These are phyloP conservation scores for Boechera divaricarpa DNA, from an alignment of 345 rosid species.

Conservation along the genomic window DNA sequence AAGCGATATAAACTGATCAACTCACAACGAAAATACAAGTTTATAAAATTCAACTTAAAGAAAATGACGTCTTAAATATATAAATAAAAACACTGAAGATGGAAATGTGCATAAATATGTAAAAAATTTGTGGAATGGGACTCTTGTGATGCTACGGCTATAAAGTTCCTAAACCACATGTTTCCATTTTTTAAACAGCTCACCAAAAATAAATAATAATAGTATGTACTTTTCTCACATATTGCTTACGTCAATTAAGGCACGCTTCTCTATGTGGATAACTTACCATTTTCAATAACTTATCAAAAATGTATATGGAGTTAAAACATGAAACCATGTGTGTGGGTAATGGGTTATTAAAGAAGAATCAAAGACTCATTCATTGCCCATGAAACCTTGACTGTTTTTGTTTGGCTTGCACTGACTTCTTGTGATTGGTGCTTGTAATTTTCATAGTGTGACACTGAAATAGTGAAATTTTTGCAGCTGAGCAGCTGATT, in stretches of 20 bases:
- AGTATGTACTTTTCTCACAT: background rate
- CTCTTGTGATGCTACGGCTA: background rate
- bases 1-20: constrained; percentile 17
- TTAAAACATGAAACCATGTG: background rate
- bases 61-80: background rate
- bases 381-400: background rate
- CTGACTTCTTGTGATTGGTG: too few relatives aligned
- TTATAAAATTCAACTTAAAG: background rate
- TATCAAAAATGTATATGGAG: background rate
- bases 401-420: too few relatives aligned
- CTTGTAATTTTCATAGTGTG: too few relatives aligned
- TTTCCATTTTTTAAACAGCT: too few relatives aligned
- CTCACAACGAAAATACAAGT: background rate
- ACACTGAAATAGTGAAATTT: too few relatives aligned
- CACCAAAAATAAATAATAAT: background rate
- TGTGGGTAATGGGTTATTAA: too few relatives aligned
- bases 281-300: background rate
- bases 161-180: background rate
- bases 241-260: constrained; percentile 33
- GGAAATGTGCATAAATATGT: background rate
- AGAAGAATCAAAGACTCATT: too few relatives aligned
- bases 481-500: too few relatives aligned
- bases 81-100: background rate
- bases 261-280: constrained; percentile 41
- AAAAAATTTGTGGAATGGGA: background rate